Percentiles rank a stretch among this genome's conserved stretches.
Evolutionary conservation across 2,329 filamentous ascomycete genomes (phyloP).

Genomic region (Exophiala alcalophila): DNA sequence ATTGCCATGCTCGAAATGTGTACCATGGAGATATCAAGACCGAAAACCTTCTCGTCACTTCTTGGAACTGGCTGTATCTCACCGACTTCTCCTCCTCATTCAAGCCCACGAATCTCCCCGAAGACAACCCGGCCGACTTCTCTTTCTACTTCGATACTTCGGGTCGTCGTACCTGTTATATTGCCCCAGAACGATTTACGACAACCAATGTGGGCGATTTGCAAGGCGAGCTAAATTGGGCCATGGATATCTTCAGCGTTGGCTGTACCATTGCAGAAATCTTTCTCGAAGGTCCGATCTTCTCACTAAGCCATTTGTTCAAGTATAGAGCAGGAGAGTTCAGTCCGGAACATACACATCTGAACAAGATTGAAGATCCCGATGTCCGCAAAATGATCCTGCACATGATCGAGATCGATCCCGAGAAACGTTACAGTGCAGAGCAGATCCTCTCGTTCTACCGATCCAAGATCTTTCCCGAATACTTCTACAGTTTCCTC

Average conservation of each 20-base stretch:
- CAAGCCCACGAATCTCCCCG: conserved; percentile 88
- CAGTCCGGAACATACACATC: conserved; percentile 74
- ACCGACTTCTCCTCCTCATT: conserved; percentile 96
- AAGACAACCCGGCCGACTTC: conserved; percentile 95
- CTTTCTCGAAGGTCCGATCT: conserved; percentile 93
- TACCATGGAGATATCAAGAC: conserved; percentile 99
- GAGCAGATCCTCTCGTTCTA: conserved; percentile 93
- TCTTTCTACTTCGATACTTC: conserved; percentile 97
- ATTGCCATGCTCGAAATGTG: conserved; percentile 83
- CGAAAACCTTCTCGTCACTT: conserved; percentile 93
- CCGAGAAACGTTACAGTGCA: conserved; percentile 85
- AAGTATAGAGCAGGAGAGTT: conserved; percentile 92
- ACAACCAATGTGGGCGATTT: conserved; percentile 65
- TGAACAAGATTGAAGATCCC: conserved; percentile 82
- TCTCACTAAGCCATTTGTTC: conserved; percentile 93
- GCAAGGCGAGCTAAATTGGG: conserved; percentile 70
- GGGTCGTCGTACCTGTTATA: conserved; percentile 84
- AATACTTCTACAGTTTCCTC: conserved; percentile 95
- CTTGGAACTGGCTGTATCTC: conserved; percentile 98
- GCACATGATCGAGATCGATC: conserved; percentile 95
- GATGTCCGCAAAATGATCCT: conserved; percentile 84
- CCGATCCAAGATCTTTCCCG: conserved; percentile 86
- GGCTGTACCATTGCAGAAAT: conserved; percentile 96
- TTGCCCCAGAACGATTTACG: conserved; percentile 90
- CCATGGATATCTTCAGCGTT: conserved; percentile 97